Evolutionary conservation across 495 filamentous ascomycete genomes (phyloP).

Genomic region (Tuber umbilicatum): DNA sequence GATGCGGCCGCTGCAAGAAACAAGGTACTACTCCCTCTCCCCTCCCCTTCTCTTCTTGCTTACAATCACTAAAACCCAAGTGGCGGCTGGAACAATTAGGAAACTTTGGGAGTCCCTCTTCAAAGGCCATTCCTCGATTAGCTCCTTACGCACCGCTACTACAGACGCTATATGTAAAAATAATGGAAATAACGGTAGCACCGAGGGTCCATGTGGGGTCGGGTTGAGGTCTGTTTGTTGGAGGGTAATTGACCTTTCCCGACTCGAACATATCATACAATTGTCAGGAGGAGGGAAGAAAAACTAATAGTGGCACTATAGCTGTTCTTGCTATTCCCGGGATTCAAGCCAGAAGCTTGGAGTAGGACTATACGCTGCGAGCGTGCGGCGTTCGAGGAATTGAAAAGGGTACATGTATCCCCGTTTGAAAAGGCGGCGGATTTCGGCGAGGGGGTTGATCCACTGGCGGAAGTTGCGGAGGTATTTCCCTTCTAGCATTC

Average conservation of each 20-base stretch:
- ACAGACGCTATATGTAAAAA: conserved; percentile 44
- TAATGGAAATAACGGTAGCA: conserved; percentile 43
- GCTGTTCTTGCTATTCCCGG: conserved; percentile 75
- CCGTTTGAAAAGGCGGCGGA: conserved; percentile 72
- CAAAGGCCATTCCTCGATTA: conserved; percentile 12
- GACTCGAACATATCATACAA: neutral
- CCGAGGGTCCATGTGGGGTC: conserved; percentile 56
- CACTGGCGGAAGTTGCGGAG: conserved; percentile 75
- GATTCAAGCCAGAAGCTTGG: conserved; percentile 63
- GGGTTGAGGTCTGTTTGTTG: conserved; percentile 86
- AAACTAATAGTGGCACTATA: conserved; percentile 40
- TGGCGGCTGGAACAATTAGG: conserved; percentile 7
- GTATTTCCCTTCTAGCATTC: conserved; percentile 46
- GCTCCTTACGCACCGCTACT: conserved; percentile 54
- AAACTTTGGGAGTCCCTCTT: conserved; percentile 36
- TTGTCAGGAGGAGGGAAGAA: conserved; percentile 1
- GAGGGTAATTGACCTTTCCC: conserved; percentile 56
- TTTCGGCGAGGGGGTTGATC: conserved; percentile 67
- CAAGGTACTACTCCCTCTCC: conserved; percentile 15
- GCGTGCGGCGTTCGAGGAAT: conserved; percentile 62
- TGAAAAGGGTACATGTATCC: conserved; percentile 16
- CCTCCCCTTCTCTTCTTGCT: neutral
- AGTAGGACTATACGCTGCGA: conserved; percentile 57
- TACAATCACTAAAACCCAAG: neutral
- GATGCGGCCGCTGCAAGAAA: conserved; percentile 23